Conservation (phyloP, 192 early-diverging fungal species). For the Coemansia sp. region DNA sequence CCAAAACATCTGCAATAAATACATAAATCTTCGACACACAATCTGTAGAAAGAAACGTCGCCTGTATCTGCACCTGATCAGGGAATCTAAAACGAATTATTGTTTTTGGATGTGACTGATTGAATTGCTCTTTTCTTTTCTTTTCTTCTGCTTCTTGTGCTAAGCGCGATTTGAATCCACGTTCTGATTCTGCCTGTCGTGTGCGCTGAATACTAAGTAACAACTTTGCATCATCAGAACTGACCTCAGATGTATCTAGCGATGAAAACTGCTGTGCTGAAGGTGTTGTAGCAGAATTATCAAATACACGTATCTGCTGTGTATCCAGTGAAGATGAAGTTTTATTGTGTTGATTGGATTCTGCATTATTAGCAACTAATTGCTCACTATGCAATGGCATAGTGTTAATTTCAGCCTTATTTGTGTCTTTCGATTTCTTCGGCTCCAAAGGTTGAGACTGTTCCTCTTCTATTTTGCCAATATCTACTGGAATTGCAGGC, state of each 20-base stretch:
- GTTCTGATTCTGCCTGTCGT: constrained; percentile 61
- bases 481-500: background rate
- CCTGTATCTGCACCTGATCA: constrained; percentile 72
- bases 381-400: background rate
- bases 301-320: constrained; percentile 53
- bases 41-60: constrained; percentile 69
- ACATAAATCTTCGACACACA: constrained; percentile 32
- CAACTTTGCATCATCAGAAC: constrained; percentile 66
- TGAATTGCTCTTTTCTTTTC: constrained; percentile 33
- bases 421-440: background rate
- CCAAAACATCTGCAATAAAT: constrained; percentile 21
- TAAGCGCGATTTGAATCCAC: constrained; percentile 74
- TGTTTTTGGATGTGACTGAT: constrained; percentile 45
- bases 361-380: background rate
- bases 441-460: background rate
- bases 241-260: constrained; percentile 66
- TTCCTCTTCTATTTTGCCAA: background rate
- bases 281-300: constrained; percentile 49
- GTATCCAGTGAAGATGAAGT: background rate
- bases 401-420: background rate
- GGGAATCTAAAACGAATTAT: constrained; percentile 82
- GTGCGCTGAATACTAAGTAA: constrained; percentile 61
- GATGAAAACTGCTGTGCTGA: constrained; percentile 60
- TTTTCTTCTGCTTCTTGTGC: constrained; percentile 72
- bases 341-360: background rate